Conservation (phyloP, 345 rosid genomes). For the Lepidium didymum region DNA sequence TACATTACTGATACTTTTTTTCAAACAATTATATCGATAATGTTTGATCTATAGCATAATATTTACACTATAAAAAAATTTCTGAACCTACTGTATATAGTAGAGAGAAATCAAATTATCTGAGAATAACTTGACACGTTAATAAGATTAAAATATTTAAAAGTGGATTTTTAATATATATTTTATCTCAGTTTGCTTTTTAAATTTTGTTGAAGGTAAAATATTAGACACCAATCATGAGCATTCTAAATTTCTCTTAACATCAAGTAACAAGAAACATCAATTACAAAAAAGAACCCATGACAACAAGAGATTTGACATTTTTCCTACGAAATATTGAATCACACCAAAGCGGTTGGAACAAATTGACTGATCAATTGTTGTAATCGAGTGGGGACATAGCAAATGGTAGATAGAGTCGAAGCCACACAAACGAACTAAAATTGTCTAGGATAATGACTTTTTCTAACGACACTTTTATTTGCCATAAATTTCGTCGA, state of each 20-base stretch:
- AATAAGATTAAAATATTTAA: too few relatives aligned
- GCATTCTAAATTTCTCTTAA: background rate
- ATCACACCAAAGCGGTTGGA: slow-evolving; percentile 23
- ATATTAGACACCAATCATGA: slow-evolving; percentile 1
- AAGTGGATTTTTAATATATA: background rate
- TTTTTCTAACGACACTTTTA: slow-evolving; percentile 12
- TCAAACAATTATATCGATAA: too few relatives aligned
- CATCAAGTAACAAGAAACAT: slow-evolving; percentile 12
- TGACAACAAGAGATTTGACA: slow-evolving; percentile 20
- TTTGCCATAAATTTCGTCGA: slow-evolving; percentile 26
- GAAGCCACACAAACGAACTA: slow-evolving; percentile 9
- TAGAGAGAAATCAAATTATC: too few relatives aligned
- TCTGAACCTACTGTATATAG: too few relatives aligned
- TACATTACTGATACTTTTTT: background rate
- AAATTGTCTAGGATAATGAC: slow-evolving; percentile 17
- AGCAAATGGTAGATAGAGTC: slow-evolving; percentile 14
- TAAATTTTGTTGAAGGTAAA: background rate
- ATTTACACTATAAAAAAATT: too few relatives aligned
- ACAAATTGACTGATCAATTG: slow-evolving; percentile 18
- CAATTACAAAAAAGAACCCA: slow-evolving; percentile 19
- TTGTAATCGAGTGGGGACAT: slow-evolving; percentile 28
- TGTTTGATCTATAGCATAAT: too few relatives aligned
- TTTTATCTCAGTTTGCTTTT: background rate
- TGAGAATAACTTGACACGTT: too few relatives aligned
- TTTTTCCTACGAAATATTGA: slow-evolving; percentile 3